A percentile compares a stretch with the other conserved stretches of the same genome.
Conservation (phyloP, 306 rosid species). For the Vigna angularis region DNA sequence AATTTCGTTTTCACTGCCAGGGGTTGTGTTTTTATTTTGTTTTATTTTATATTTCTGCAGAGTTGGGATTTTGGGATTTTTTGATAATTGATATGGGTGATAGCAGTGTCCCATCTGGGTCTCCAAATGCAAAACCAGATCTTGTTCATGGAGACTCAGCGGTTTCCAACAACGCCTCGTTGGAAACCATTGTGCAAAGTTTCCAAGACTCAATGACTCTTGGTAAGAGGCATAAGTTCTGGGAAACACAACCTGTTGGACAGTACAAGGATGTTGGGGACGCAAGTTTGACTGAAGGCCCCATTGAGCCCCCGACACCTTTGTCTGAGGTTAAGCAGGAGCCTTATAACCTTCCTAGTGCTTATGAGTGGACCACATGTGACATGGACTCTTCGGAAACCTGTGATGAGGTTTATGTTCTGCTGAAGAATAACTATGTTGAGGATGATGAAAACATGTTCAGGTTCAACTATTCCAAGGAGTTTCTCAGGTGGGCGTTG, state of each 20-base stretch:
- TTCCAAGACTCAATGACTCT: slow-evolving; percentile 69
- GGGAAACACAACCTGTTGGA: slow-evolving; percentile 72
- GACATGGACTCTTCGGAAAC: slow-evolving; percentile 43
- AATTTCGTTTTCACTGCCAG: background rate
- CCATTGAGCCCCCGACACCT: slow-evolving; percentile 71
- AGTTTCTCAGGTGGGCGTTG: slow-evolving; percentile 81
- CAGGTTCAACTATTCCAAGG: slow-evolving; percentile 81
- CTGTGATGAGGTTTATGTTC: slow-evolving; percentile 46
- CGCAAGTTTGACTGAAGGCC: slow-evolving; percentile 64
- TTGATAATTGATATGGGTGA: slow-evolving; percentile 38
- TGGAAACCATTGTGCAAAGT: slow-evolving; percentile 64
- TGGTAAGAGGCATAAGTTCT: slow-evolving; percentile 62
- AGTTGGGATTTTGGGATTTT: background rate
- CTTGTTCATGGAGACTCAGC: slow-evolving; percentile 20
- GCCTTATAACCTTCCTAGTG: slow-evolving; percentile 74
- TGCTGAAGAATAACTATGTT: slow-evolving; percentile 68
- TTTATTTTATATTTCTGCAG: background rate
- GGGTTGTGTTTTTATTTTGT: background rate
- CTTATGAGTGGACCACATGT: slow-evolving; percentile 55
- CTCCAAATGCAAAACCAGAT: slow-evolving; percentile 44
- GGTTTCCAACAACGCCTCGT: slow-evolving; percentile 38
- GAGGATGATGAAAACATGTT: slow-evolving; percentile 63
- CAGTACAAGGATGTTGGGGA: slow-evolving; percentile 75
- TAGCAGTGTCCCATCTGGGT: slow-evolving; percentile 36
- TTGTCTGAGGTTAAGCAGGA: slow-evolving; percentile 78